A percentile compares a stretch with the other conserved stretches of the same genome.
phyloP scores from a whole-genome alignment of 2,329 filamentous ascomycete species.

The Apiospora arundinis region DNA sequence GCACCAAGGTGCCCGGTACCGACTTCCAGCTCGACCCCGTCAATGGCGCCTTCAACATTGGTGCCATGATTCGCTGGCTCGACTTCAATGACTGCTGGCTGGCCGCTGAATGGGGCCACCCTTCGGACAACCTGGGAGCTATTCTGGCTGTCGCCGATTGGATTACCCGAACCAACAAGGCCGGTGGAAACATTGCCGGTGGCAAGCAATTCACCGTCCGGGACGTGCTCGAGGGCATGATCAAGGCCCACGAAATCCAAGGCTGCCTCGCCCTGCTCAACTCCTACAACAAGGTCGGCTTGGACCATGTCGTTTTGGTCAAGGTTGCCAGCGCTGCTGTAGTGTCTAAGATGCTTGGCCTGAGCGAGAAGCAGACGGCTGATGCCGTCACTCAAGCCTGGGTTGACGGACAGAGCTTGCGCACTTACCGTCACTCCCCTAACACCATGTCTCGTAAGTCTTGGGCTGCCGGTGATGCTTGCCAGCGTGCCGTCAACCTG shows the following conservation, averaged over 20 bases:
- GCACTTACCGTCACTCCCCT: conserved; percentile 95
- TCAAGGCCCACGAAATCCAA: conserved; percentile 99
- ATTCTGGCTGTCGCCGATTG: conserved; percentile 97
- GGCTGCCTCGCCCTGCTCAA: conserved; percentile 96
- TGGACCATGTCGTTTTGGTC: conserved; percentile 97
- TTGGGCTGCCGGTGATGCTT: conserved; percentile 98
- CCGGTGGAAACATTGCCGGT: conserved; percentile 78
- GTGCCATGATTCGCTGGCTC: conserved; percentile 97
- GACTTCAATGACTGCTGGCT: conserved; percentile 99
- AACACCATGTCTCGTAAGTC: conserved; percentile 99
- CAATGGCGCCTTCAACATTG: conserved; percentile 98
- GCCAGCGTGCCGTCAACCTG: conserved; percentile 91
- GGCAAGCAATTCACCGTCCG: conserved; percentile 88
- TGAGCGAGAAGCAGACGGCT: conserved; percentile 88
- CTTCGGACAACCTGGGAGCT: conserved; percentile 95
- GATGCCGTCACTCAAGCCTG: conserved; percentile 97
- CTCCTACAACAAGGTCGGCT: conserved; percentile 97
- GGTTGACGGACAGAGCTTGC: conserved; percentile 94
- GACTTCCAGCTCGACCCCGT: conserved; percentile 94
- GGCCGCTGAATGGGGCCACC: conserved; percentile 98
- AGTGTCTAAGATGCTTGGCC: conserved; percentile 91
- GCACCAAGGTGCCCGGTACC: conserved; percentile 88
- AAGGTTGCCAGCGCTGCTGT: conserved; percentile 97
- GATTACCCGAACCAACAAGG: conserved; percentile 88
- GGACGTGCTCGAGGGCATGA: conserved; percentile 95